Conservation (phyloP, 345 rosid genomes). For the Heritiera littoralis region DNA sequence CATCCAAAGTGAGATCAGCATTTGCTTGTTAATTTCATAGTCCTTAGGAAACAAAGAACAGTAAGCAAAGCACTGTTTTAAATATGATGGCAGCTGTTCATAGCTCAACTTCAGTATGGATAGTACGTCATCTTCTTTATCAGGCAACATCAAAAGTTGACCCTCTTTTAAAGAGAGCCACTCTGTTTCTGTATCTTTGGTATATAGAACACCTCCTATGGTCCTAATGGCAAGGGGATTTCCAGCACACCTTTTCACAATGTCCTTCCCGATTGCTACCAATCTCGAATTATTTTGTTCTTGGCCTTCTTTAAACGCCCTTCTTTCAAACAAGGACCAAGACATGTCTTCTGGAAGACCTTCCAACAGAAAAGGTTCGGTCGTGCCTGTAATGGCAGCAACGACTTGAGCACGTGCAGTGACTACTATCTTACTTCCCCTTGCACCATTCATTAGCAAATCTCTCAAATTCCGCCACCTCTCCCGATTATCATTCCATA, state of each 20-base stretch:
- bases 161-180: slow-evolving; percentile 22
- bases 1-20: slow-evolving; percentile 29
- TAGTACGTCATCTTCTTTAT: slow-evolving; percentile 18
- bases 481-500: slow-evolving; percentile 22
- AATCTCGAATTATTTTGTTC: neutral
- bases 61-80: slow-evolving; percentile 44
- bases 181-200: slow-evolving; percentile 10
- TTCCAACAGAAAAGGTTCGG: neutral
- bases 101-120: slow-evolving; percentile 35
- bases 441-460: slow-evolving; percentile 9
- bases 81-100: slow-evolving; percentile 36
- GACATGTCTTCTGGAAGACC: slow-evolving; percentile 9
- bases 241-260: slow-evolving; percentile 24
- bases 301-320: slow-evolving; percentile 19
- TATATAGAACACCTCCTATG: slow-evolving; percentile 25
- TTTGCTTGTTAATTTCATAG: slow-evolving; percentile 14
- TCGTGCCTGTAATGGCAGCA: slow-evolving; percentile 23
- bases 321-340: slow-evolving; percentile 26
- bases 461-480: slow-evolving; percentile 21
- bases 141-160: neutral
- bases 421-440: slow-evolving; percentile 28
- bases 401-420: slow-evolving; percentile 25
- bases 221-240: slow-evolving; percentile 30
- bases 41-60: slow-evolving; percentile 42
- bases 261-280: slow-evolving; percentile 19